These are phyloP conservation scores for Eucalyptus curtisii DNA, from an alignment of 345 rosid genomes.

Conservation along the genomic window DNA sequence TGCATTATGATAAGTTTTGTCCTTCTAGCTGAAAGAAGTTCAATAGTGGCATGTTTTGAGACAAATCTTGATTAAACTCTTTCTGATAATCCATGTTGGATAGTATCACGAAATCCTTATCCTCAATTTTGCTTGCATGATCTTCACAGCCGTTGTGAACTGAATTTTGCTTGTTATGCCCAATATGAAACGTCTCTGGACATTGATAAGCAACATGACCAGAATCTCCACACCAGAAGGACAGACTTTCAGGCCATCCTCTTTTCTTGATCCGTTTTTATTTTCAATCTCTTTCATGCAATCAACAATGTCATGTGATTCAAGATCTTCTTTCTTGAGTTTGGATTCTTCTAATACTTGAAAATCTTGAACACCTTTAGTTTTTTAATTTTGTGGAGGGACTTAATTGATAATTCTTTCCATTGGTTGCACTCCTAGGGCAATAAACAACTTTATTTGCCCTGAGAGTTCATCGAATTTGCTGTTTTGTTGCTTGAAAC, in stretches of 20 bases:
- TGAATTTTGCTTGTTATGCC: neutral
- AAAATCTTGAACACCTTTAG: neutral
- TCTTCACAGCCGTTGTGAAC: neutral
- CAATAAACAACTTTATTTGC: neutral
- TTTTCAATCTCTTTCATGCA: neutral
- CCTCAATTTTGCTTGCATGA: neutral
- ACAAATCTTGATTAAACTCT: neutral
- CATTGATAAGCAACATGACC: neutral
- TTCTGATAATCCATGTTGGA: neutral
- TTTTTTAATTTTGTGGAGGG: neutral
- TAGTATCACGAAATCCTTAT: neutral
- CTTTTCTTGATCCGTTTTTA: neutral
- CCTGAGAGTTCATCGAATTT: neutral
- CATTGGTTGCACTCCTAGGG: neutral
- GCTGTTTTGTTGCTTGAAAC: neutral
- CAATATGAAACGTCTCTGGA: neutral
- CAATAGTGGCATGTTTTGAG: neutral
- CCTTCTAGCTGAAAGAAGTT: neutral
- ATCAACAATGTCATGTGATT: neutral
- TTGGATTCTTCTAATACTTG: neutral
- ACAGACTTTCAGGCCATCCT: neutral
- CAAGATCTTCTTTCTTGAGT: neutral
- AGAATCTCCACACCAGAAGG: neutral
- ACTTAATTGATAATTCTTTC: neutral
- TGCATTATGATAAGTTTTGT: neutral